Evolutionary conservation across 164 flowering plant species (phyloP).

Genomic region (Kalanchoe fedtschenkoi): DNA sequence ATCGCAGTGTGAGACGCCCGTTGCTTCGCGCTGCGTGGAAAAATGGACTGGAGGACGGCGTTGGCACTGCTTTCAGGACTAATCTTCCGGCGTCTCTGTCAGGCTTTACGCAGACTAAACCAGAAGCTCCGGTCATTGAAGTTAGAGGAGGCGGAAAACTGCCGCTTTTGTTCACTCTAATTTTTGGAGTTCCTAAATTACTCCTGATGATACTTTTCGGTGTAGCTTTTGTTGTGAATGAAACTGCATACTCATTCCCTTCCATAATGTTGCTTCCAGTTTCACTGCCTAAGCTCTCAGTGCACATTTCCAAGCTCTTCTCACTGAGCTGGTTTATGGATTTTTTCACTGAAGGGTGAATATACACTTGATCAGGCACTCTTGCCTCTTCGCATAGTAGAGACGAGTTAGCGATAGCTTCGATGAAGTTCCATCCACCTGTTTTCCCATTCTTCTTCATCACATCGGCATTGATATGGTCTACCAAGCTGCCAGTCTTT

Average conservation of each 20-base stretch:
- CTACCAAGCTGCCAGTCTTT: background rate
- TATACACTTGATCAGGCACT: conserved; percentile 22
- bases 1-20: conserved; percentile 40
- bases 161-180: background rate
- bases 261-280: conserved; percentile 34
- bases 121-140: conserved; percentile 22
- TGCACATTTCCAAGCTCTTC: conserved; percentile 69
- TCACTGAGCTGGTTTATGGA: conserved; percentile 29
- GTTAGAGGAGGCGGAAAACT: conserved; percentile 55
- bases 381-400: background rate
- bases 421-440: conserved; percentile 39
- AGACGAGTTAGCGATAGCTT: conserved; percentile 17
- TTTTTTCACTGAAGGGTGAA: conserved; percentile 42
- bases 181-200: background rate
- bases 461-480: background rate
- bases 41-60: background rate
- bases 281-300: conserved; percentile 63
- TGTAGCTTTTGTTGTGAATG: background rate
- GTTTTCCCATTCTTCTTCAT: background rate
- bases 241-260: conserved; percentile 4
- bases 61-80: conserved; percentile 31
- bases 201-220: background rate
- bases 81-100: conserved; percentile 46
- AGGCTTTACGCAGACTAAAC: conserved; percentile 25
- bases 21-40: conserved; percentile 38